These are phyloP conservation scores for Suaeda aralocaspica DNA, from an alignment of 148 eudicot genomes.

Conservation along the genomic window DNA sequence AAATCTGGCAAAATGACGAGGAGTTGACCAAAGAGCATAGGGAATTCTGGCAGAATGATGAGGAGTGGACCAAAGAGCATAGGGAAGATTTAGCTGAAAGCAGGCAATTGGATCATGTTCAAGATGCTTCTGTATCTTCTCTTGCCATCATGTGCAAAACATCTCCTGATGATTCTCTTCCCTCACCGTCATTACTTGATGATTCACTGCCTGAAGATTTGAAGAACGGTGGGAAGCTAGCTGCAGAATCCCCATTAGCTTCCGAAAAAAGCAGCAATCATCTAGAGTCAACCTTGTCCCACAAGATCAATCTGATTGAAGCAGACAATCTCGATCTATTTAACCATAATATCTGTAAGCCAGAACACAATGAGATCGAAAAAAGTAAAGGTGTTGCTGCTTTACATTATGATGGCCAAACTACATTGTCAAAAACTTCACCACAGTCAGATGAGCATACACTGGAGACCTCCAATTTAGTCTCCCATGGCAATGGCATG, in stretches of 20 bases:
- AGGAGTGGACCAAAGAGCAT: constrained; percentile 13
- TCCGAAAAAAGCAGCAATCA: constrained; percentile 21
- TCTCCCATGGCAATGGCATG: constrained; percentile 4
- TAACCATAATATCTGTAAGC: constrained; percentile 13
- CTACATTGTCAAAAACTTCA: constrained; percentile 26
- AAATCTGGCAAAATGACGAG: constrained; percentile 30
- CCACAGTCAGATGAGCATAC: constrained; percentile 19
- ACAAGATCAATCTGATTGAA: constrained; percentile 22
- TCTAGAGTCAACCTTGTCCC: constrained; percentile 22
- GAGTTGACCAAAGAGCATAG: constrained; percentile 9
- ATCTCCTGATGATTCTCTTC: constrained; percentile 4
- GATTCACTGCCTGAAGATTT: constrained; percentile 21
- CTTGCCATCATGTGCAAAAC: constrained; percentile 3
- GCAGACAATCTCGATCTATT: constrained; percentile 10
- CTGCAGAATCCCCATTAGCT: constrained; percentile 21
- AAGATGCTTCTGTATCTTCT: constrained; percentile 26
- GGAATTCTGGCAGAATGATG: constrained; percentile 26
- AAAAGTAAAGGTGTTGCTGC: constrained; percentile 17
- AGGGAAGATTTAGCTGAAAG: constrained; percentile 22
- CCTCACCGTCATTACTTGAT: constrained; percentile 5
- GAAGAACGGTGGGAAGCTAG: constrained; percentile 17
- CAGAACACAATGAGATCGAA: constrained; percentile 20
- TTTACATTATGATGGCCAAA: constrained; percentile 22
- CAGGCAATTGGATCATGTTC: constrained; percentile 21
- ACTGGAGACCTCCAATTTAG: constrained; percentile 11